Evolutionary conservation across 768 basidiomycete genomes (phyloP).

Genomic region (Gloeophyllum trabeum): DNA sequence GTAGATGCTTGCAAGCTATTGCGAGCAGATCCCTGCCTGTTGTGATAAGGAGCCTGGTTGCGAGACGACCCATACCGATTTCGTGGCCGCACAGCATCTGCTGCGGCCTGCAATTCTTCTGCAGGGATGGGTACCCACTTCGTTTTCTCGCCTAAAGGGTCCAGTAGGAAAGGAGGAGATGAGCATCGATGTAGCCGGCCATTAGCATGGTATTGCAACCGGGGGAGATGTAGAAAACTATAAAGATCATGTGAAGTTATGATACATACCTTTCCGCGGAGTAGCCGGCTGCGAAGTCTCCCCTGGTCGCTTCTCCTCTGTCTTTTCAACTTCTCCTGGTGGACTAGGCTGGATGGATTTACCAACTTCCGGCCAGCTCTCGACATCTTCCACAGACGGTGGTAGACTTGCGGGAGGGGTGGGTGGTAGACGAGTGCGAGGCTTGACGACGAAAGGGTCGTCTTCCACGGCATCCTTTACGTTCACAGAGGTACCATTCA

Average conservation of each 20-base stretch:
- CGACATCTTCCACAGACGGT: slow-evolving; percentile 21
- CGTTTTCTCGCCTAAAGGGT: slow-evolving; percentile 34
- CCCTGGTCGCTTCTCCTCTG: slow-evolving; percentile 11
- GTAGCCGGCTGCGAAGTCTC: slow-evolving; percentile 17
- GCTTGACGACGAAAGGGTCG: slow-evolving; percentile 36
- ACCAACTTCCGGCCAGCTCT: slow-evolving; percentile 35
- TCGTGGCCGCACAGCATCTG: slow-evolving; percentile 21
- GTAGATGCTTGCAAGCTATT: slow-evolving; percentile 6
- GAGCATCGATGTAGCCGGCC: slow-evolving; percentile 7
- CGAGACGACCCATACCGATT: slow-evolving; percentile 11
- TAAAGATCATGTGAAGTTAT: slow-evolving; percentile 3
- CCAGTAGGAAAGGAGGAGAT: slow-evolving; percentile 1
- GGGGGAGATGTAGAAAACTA: slow-evolving; percentile 1
- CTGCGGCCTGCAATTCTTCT: slow-evolving; percentile 41
- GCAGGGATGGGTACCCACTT: slow-evolving; percentile 55
- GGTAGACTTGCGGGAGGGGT: slow-evolving; percentile 14
- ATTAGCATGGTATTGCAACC: not conserved
- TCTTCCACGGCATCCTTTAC: slow-evolving; percentile 11
- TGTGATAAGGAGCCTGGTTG: slow-evolving; percentile 3
- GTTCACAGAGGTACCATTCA: slow-evolving; percentile 1
- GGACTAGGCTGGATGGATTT: slow-evolving; percentile 12
- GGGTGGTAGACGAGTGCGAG: slow-evolving; percentile 14
- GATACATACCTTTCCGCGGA: slow-evolving; percentile 28
- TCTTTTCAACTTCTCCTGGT: slow-evolving; percentile 3
- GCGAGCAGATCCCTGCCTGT: not conserved